Evolutionary conservation across 169 alveolate genomes (phyloP), one percentile per base, ranked within the genome.

Genomic region (Amoebophrya sp.): DNA sequence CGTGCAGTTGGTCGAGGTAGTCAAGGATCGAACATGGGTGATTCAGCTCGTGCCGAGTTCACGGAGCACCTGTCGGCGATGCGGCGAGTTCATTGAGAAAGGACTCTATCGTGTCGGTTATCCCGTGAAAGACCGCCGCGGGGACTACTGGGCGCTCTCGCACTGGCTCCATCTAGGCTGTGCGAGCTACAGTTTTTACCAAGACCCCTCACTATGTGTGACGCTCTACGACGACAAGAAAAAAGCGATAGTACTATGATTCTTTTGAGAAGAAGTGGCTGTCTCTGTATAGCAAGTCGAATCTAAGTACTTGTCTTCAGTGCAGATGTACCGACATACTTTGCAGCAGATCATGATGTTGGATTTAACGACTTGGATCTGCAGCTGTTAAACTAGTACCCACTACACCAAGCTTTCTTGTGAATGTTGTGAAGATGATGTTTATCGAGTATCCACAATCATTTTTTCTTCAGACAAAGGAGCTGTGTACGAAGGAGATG

Each of bases 51-150:
- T 65, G 83, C 83, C 83, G 36, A 6, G 33, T 36, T 29, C 39
- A 6, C 83, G 83, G 33, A 26, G 38, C 33, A 65, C 83, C 36
- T 65, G 83, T 36, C 83, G 83, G 26, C 83, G 83, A 6, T 65
- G 83, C 83, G 83, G 83, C 2, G 83, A 65, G 83, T 65, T 65
- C 83, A 65, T 65, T 36, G 83, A 65, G 26, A 65, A 26, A 36
- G 83, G 83, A 10, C 83, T 65, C 39, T 65, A 65, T 36, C 12
- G 83, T 12, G 33, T 65, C 83, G 83, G 83, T 6, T 65, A 65
- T 18, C 83, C 83, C 39, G 83, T 65, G 83, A 65, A 65, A 26
- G 83, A 65, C 33, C 83, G 83, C 18, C 83, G 83, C 39, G 83
- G 83, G 2, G 83, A 65, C 83, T 65, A 65, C 83, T 65, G 83